Evolutionary conservation across 495 filamentous ascomycete species (phyloP).

Genomic region (Penicillium riverlandense): DNA sequence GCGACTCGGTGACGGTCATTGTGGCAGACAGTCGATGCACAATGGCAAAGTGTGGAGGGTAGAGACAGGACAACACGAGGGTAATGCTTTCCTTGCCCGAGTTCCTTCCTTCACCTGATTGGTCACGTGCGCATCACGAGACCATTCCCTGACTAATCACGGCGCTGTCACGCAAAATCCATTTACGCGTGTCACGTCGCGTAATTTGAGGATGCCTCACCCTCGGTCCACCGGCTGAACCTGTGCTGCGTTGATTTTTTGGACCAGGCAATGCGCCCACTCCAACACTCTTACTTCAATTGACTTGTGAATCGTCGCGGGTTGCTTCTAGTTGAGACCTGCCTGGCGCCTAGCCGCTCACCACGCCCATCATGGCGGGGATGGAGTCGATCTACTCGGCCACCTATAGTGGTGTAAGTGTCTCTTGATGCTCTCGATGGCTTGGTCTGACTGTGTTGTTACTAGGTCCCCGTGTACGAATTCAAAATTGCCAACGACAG

Average conservation of each 20-base stretch:
- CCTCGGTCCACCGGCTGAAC: slow-evolving; percentile 10
- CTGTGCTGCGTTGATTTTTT: slow-evolving; percentile 4
- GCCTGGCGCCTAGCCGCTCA: slow-evolving; percentile 13
- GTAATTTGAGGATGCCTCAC: background rate
- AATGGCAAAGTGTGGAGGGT: slow-evolving; percentile 7
- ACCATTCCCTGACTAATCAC: too few relatives aligned
- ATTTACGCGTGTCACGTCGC: too few relatives aligned
- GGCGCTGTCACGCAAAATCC: too few relatives aligned
- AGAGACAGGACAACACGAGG: slow-evolving; percentile 17
- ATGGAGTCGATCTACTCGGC: slow-evolving; percentile 66
- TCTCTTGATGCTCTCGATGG: background rate
- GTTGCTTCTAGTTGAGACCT: slow-evolving; percentile 13
- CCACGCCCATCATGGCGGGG: slow-evolving; percentile 34
- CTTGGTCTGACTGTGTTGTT: too few relatives aligned
- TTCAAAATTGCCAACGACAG: slow-evolving; percentile 70
- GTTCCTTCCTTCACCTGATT: slow-evolving; percentile 22
- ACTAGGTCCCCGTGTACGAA: slow-evolving; percentile 83
- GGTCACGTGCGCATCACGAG: too few relatives aligned
- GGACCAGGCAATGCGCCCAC: slow-evolving; percentile 11
- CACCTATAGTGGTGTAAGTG: slow-evolving; percentile 86
- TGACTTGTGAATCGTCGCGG: slow-evolving; percentile 6
- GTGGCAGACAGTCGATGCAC: slow-evolving; percentile 12
- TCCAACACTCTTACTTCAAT: slow-evolving; percentile 7
- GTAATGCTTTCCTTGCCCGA: slow-evolving; percentile 18
- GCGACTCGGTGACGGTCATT: slow-evolving; percentile 44